Conservation (phyloP, 129 eudicot species). For the Apium graveolens region DNA sequence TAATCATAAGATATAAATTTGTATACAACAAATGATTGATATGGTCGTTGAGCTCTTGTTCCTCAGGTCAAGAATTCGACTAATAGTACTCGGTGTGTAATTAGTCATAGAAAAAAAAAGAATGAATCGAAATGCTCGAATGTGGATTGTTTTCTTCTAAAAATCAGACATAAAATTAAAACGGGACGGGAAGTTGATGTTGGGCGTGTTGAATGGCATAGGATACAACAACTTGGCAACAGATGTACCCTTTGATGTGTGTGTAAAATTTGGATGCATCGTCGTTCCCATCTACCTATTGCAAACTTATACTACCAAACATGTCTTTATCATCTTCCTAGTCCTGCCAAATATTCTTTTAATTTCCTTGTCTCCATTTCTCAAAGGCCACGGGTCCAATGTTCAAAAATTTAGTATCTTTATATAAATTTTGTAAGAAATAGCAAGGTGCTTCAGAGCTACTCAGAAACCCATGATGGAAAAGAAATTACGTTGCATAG, state of each 20-base stretch:
- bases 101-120: too few relatives aligned
- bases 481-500: too few relatives aligned
- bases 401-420: too few relatives aligned
- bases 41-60: too few relatives aligned
- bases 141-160: background rate
- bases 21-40: too few relatives aligned
- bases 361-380: background rate
- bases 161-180: background rate
- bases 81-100: too few relatives aligned
- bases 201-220: slow-evolving; percentile 5
- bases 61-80: too few relatives aligned
- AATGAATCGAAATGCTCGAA: background rate
- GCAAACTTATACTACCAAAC: background rate
- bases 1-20: background rate
- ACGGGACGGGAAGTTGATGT: too few relatives aligned
- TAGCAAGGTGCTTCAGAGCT: too few relatives aligned
- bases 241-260: background rate
- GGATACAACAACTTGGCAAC: slow-evolving; percentile 9
- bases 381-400: background rate
- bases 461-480: too few relatives aligned
- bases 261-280: background rate
- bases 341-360: background rate
- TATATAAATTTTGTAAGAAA: too few relatives aligned
- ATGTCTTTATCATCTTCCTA: background rate
- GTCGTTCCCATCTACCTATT: background rate